Percentiles rank a stretch among this genome's conserved stretches.
phyloP scores from a whole-genome alignment of 2,329 filamentous ascomycete genomes.

The Claviceps paspali region DNA sequence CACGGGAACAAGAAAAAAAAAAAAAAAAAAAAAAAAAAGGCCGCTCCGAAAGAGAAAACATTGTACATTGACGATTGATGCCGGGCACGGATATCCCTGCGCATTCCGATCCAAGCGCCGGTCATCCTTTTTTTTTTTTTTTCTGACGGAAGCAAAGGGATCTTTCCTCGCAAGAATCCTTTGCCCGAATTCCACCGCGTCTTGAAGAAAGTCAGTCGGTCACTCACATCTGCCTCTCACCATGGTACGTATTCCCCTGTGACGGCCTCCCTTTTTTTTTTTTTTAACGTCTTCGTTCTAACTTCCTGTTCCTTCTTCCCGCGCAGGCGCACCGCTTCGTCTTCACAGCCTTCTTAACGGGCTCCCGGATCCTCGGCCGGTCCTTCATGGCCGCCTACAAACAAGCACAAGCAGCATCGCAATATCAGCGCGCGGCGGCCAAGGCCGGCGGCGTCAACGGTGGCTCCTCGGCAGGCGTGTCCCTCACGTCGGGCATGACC shows the following conservation, averaged over 20 bases:
- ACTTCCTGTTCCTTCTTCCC: conserved; percentile 5
- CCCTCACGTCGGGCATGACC: conserved; percentile 57
- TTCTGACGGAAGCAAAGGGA: too few relatives aligned
- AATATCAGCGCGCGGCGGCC: conserved; percentile 61
- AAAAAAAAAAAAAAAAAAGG: too few relatives aligned
- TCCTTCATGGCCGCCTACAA: conserved; percentile 91
- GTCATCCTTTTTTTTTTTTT: too few relatives aligned
- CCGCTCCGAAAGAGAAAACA: too few relatives aligned
- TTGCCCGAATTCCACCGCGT: too few relatives aligned
- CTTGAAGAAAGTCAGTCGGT: too few relatives aligned
- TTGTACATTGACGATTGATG: too few relatives aligned
- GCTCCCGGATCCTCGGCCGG: conserved; percentile 79
- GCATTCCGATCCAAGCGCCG: too few relatives aligned
- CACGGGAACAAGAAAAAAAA: conserved; percentile 14
- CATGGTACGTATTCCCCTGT: conserved; percentile 14
- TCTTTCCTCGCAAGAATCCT: too few relatives aligned
- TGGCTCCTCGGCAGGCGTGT: conserved; percentile 37
- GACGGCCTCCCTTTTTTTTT: conserved; percentile 2
- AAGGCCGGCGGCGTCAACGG: conserved; percentile 43
- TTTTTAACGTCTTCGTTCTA: conserved; percentile 6
- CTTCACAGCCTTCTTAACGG: conserved; percentile 83
- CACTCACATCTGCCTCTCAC: conserved; percentile 7
- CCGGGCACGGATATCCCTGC: too few relatives aligned
- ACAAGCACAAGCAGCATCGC: conserved; percentile 76
- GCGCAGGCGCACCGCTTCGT: conserved; percentile 77